A percentile compares a stretch with the other conserved stretches of the same genome.
Conservation (phyloP, 2,329 filamentous ascomycete species). For the Lasiodiplodia sp. region DNA sequence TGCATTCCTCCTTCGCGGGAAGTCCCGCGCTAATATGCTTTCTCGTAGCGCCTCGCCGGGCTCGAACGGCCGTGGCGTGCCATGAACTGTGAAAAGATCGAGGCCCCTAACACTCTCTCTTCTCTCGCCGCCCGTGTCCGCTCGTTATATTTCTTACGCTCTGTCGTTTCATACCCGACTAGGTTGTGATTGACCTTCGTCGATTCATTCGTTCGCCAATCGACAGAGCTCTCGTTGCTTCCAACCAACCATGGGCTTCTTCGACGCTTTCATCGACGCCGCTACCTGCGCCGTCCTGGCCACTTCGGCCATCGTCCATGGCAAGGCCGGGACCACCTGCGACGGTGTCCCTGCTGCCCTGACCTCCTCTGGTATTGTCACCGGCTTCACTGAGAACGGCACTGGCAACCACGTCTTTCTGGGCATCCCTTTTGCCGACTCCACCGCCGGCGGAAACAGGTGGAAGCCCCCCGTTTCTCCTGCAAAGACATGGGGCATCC, state of each 20-base stretch:
- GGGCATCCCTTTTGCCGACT: constrained; percentile 30
- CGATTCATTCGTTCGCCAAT: constrained; percentile 9
- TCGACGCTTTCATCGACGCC: constrained; percentile 1
- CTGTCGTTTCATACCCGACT: constrained; percentile 25
- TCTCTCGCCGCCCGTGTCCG: constrained; percentile 4
- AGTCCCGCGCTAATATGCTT: constrained; percentile 5
- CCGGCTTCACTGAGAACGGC: constrained; percentile 17
- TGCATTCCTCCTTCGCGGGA: constrained; percentile 5
- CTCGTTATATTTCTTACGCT: constrained; percentile 24
- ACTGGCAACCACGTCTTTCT: constrained; percentile 29
- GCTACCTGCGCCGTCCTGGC: constrained; percentile 10
- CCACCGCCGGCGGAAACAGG: constrained; percentile 24
- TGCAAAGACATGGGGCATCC: not conserved
- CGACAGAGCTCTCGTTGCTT: constrained; percentile 1
- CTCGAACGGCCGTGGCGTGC: not conserved
- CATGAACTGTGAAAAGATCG: constrained; percentile 14
- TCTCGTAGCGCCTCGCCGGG: not conserved
- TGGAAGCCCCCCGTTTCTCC: constrained; percentile 24
- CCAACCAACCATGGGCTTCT: constrained; percentile 20
- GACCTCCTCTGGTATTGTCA: constrained; percentile 26
- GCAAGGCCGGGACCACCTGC: constrained; percentile 20
- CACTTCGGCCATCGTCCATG: not conserved
- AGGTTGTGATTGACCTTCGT: constrained; percentile 21
- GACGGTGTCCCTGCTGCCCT: constrained; percentile 13
- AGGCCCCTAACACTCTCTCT: constrained; percentile 9